Evolutionary conservation across 345 rosid genomes (phyloP), one percentile per base, ranked within the genome.

Genomic region (Ceriops tagal): DNA sequence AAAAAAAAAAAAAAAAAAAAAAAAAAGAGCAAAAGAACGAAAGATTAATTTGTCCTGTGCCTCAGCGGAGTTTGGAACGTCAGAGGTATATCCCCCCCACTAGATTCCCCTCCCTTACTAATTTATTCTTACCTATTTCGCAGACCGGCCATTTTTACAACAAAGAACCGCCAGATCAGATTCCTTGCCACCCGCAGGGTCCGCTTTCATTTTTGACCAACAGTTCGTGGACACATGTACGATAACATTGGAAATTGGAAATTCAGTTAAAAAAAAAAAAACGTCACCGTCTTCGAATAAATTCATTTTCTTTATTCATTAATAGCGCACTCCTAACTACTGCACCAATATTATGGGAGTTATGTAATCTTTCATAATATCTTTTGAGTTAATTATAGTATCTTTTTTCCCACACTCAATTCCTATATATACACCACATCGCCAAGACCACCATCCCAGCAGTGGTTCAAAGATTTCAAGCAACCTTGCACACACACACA

Each of bases 391-490:
- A 22, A 55, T 55, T 8, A 22, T 20, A 53, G 10, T 6, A 53
- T n/a, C 2, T 21, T 11, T 6, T 3, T 15, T 11, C 28, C 22
- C 7, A 4, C 30, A 1, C 18, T 18, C 59, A 56, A 37, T 24
- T 56, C 18, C 68, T 71, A 71, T 64, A 71, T 22, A 71, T 71
- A 28, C 67, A 2, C 18, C 49, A 55, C 15, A 26, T 0, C 68
- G 6, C 68, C 58, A 37, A 11, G 1, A 18, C 16, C 62, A 53
- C 28, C 68, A 8, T 8, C 32, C 35, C 5, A 49, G 26, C 5
- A 49, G 35, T 53, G 1, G 24, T 24, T 28, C 5, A 69, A 27
- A 16, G 31, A 0, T 58, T 47, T 43, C 64, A 27, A 68, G n/a
- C 26, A 6, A 61, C 3, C 47, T 61, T 61, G 5, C 16, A 3